Evolutionary conservation across 495 filamentous ascomycete species (phyloP), one percentile per base, ranked within the genome.

Genomic region (Alectoria sarmentosa): DNA sequence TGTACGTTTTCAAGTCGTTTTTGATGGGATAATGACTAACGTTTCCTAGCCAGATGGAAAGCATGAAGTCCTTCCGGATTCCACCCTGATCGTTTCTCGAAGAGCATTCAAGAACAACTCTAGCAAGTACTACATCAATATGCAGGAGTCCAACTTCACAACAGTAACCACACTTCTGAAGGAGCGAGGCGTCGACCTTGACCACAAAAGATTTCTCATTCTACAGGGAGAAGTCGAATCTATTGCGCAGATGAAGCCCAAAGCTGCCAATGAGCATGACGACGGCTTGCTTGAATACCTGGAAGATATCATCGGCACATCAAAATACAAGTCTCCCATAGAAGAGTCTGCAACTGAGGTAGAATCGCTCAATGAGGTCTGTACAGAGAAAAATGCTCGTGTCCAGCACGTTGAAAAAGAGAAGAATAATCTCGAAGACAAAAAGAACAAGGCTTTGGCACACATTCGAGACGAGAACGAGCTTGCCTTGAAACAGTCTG

Each of bases 351-450:
- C 91, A 0, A 75, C 88, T 9, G 88, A 97, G 73, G 89, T 93
- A 4, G 94, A 98, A 71, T 86, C 86, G 6, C 81, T 98, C 49
- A 98, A 98, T 70, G 94, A 98, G 67, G 85, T 96, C 14, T 98
- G 94, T 72, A 79, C 89, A 59, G 94, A 98, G 73, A 98, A 98
- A 80, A 94, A 87, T 68, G 86, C 85, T 55, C 88, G 95, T 56
- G 95, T 98, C 9, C 90, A 96, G 76, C 93, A 96, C 72, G 94
- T 98, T 4, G 94, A 98, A 77, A 98, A 98, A 73, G 94, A 98
- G 78, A 96, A 90, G 78, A 90, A 86, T 58, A 78, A 85, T 37
- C 81, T 98, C 44, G 94, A 94, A 74, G 92, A 96, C 70, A 96
- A 96, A 82, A 98, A 98, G 75, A 85, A 98, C 73, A 91, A 92